Conservation (phyloP, 2,329 filamentous ascomycete species). For the Diaporthe amygdali region DNA sequence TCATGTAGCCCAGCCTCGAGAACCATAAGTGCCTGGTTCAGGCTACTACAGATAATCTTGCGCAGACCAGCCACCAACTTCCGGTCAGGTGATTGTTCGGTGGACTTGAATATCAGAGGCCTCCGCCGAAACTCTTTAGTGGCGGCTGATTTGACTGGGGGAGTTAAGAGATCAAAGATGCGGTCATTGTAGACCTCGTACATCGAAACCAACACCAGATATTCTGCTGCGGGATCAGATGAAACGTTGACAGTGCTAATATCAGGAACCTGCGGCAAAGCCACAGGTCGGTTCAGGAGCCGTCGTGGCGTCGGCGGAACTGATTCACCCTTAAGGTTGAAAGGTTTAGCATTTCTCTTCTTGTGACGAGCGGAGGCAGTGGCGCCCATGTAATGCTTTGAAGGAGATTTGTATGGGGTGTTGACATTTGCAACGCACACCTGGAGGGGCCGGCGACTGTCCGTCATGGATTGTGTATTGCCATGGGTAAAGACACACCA, state of each 20-base stretch:
- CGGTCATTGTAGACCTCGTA: conserved; percentile 99
- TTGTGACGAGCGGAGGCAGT: conserved; percentile 52
- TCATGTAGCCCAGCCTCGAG: conserved; percentile 89
- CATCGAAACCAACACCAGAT: conserved; percentile 92
- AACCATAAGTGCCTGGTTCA: conserved; percentile 86
- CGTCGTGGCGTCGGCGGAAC: conserved; percentile 64
- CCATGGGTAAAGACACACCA: conserved; percentile 17
- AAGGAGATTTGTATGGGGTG: conserved; percentile 31
- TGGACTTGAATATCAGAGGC: conserved; percentile 88
- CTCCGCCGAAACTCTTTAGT: conserved; percentile 78
- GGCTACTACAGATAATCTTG: conserved; percentile 84
- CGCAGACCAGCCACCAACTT: conserved; percentile 92
- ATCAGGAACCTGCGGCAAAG: conserved; percentile 75
- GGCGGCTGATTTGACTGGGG: conserved; percentile 60
- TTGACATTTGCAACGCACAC: conserved; percentile 6
- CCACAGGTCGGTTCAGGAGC: conserved; percentile 71
- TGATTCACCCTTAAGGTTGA: conserved; percentile 52
- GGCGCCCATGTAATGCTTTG: conserved; percentile 48
- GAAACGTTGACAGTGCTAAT: conserved; percentile 73
- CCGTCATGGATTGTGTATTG: background rate
- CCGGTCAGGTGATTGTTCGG: conserved; percentile 84
- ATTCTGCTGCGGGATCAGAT: conserved; percentile 74
- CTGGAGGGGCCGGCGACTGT: conserved; percentile 15
- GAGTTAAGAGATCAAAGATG: conserved; percentile 89
- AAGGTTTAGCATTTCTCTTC: conserved; percentile 50